Conservation (phyloP, 805 yeast species). For the Nakazawaea anatomiae region DNA sequence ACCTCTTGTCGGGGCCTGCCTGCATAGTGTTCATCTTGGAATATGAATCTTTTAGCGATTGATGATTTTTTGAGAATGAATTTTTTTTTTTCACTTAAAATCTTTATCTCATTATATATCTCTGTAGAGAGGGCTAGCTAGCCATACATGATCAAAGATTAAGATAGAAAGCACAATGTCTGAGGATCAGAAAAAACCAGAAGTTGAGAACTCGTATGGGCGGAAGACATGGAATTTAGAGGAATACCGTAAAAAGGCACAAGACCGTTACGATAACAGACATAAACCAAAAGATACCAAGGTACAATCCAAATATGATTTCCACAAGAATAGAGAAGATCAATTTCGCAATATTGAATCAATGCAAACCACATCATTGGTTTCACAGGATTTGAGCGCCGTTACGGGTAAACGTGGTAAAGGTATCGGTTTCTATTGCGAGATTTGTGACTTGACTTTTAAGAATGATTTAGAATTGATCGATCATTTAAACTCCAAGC, state of each 20-base stretch:
- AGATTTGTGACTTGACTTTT: conserved; percentile 70
- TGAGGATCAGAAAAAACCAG: neutral
- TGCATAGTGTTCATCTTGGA: neutral
- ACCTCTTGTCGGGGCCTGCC: conserved; percentile 29
- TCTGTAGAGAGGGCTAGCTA: neutral
- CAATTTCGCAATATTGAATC: conserved; percentile 19
- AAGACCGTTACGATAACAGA: conserved; percentile 19
- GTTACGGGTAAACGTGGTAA: conserved; percentile 37
- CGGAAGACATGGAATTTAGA: conserved; percentile 70
- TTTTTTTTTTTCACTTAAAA: neutral
- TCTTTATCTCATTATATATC: neutral
- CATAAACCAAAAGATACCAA: conserved; percentile 14
- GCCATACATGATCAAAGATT: neutral
- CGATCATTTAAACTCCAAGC: conserved; percentile 78
- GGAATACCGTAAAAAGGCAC: conserved; percentile 49
- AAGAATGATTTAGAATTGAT: conserved; percentile 77
- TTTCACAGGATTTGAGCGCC: conserved; percentile 16
- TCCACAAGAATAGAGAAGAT: conserved; percentile 17
- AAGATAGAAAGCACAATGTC: neutral
- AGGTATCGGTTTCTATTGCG: conserved; percentile 83
- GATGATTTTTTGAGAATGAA: neutral
- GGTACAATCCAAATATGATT: conserved; percentile 12
- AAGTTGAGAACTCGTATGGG: conserved; percentile 29
- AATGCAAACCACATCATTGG: conserved; percentile 18
- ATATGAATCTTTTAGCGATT: neutral